Evolutionary conservation across 805 yeast genomes (phyloP), one percentile per base, ranked within the genome.

Genomic region (Zygoascus tannicola): DNA sequence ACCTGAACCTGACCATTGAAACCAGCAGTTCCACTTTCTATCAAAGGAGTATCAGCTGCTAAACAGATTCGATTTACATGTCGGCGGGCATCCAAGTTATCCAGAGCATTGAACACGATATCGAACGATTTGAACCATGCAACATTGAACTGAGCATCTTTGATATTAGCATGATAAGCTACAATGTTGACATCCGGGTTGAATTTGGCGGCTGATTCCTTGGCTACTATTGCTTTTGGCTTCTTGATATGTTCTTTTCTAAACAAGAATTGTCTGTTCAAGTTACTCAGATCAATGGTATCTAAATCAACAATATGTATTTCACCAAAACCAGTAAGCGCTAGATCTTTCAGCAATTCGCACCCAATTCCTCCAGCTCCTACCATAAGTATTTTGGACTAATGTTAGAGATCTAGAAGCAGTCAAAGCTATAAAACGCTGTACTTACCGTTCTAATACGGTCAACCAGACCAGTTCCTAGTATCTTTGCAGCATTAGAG

Each of bases 331-430:
- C 92, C 88, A 60, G 84, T 70, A 50, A 86, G 64, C 4, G 85
- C 76, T 40, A 88, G 66, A 57, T 88, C 82, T 58, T 88, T 88
- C 46, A 88, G 67, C 37, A 88, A 66, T 60, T 88, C 97, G 60
- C 95, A 88, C 2, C 97, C 97, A 51, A 88, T 87, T 4, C 97
- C 97, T 23, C 97, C 97, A 1, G 97, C 95, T 3, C 97, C 97
- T 2, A 88, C 94, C 64, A 88, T 67, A 22, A 88, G 65, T 12
- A 87, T 85, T 49, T 76, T 55, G 36, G 46, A 40, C 54, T 49
- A 20, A 19, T 3, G 20, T 4, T 12, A 5, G 4, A 19, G 19
- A 36, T 43, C 36, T 40, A 16, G n/a, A n/a, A n/a, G n/a, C n/a
- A n/a, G n/a, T n/a, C n/a, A n/a, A n/a, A n/a, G n/a, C n/a, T n/a